Conservation (phyloP, 169 alveolate genomes). For the Toxoplasma gondii region DNA sequence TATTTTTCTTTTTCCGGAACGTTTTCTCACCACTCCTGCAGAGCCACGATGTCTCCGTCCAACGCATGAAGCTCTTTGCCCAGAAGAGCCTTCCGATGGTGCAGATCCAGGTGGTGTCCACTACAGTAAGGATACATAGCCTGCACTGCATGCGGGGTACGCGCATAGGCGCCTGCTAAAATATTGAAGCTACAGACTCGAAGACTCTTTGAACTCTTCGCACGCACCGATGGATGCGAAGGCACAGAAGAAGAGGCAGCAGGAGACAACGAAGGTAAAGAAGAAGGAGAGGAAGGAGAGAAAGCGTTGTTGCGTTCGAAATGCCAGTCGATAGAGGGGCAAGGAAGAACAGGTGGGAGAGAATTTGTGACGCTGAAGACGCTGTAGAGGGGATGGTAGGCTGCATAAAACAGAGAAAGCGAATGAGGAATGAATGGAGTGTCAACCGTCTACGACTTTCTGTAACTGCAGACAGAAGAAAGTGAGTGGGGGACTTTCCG, state of each 20-base stretch:
- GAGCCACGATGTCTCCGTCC: slow-evolving; percentile 9
- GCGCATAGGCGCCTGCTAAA: slow-evolving; percentile 21
- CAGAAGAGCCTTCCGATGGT: slow-evolving; percentile 18
- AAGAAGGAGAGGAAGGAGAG: neutral
- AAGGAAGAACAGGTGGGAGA: neutral
- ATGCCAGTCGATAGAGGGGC: neutral
- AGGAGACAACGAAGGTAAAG: neutral
- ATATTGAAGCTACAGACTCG: slow-evolving; percentile 25
- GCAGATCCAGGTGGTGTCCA: neutral
- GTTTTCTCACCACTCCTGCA: slow-evolving; percentile 26
- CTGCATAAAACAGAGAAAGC: neutral
- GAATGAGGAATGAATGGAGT: too few species aligned
- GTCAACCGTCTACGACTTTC: too few species aligned
- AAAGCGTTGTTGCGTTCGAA: neutral
- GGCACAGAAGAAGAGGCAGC: neutral
- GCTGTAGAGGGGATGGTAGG: neutral
- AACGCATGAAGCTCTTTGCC: neutral
- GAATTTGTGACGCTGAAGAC: neutral
- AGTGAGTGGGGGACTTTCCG: too few species aligned
- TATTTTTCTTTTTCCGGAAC: too few species aligned
- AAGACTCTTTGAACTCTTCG: neutral
- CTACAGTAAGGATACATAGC: slow-evolving; percentile 10
- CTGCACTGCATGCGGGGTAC: slow-evolving; percentile 38
- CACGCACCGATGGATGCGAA: neutral
- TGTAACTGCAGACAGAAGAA: too few species aligned